Base-by-base conservation (phyloP, 805 yeast genomes). In the Saturnispora serradocipensis region DNA sequence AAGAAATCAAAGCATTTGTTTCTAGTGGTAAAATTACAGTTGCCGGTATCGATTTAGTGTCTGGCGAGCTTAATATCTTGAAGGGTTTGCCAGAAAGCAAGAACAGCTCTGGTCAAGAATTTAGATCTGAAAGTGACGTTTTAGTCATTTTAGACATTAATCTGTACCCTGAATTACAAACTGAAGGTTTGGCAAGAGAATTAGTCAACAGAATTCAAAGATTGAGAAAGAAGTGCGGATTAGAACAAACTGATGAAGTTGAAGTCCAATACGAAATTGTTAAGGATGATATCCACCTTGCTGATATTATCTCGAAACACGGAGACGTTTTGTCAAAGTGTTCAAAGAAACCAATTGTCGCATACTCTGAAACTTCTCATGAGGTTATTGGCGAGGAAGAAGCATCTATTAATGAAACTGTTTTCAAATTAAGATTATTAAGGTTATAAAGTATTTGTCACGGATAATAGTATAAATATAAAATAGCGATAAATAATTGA, bases 121-220 rank as follows among this genome's bases (percentile, higher is more conserved):
- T 84, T 40, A 84, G 96, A 76, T 77, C 96, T 49, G 93, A 86
- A 59, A 84, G 82, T 61, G 97, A 89, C 63, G 96, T 91, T 35
- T 80, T 93, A 67, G 77, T 91, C 65, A 85, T 93, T 57, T 75
- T 93, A 68, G 99, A 93, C 64, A 85, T 88, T 58, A 87, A 85
- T 59, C 72, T 89, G 51, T 85, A 93, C 66, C 88, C 88, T 42
- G 96, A 90, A 60, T 77, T 91, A 68, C 84, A 84, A 72, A 82
- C 87, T 46, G 98, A 93, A 74, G 98, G 98, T 68, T 76, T 87
- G 61, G 96, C 97, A 6, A 88, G 99, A 75, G 98, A 93, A 71
- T 77, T 93, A 65, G 80, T 93, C 64, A 93, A 93, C 80, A 89
- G 99, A 72, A 88, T 93, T 59, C 99, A 93, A 77, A 85, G 96